Evolutionary conservation across 176 grass and related monocot species (phyloP), one percentile per base, ranked within the genome.

Genomic region (Canna indica): DNA sequence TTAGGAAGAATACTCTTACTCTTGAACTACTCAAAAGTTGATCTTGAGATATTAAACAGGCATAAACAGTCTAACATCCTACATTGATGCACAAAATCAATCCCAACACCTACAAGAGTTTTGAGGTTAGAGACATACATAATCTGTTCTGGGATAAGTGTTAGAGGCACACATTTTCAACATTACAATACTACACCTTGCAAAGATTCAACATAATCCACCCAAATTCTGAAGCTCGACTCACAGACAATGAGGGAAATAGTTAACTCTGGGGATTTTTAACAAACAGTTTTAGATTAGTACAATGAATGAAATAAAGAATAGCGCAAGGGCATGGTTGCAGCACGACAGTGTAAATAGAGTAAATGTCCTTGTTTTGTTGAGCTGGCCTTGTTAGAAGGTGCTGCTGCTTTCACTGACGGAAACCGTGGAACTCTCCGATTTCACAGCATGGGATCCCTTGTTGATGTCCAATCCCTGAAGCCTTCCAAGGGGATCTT

Each of bases 401-500:
- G 41, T 50, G 13, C 68, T 70, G 68, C 68, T 99, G 77, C 90
- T 99, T 87, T 93, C 90, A 14, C 84, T 84, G 7, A 90, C 86
- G 73, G 90, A 99, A 75, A 94, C 83, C 46, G 90, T 93, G 76
- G 82, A 83, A 83, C 82, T 88, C 80, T 99, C 90, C 61, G 86
- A 87, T 73, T 93, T 99, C 36, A 93, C 90, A 33, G 87, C 84
- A 65, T 83, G 63, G 71, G 84, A 80, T 31, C 79, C 89, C 71
- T 94, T 94, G 56, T 90, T 79, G 78, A 94, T 94, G 42, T 94
- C 86, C 81, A 99, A 81, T 75, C 86, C 90, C 73, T 94, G 86
- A 33, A 99, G 79, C 48, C 95, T 75, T 22, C 84, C 86, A 47
- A 93, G 74, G 16, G 85, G 77, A 4, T 90, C 84, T 72, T 94